phyloP scores from a whole-genome alignment of 345 rosid species.

The Eucalyptus decipiens region DNA sequence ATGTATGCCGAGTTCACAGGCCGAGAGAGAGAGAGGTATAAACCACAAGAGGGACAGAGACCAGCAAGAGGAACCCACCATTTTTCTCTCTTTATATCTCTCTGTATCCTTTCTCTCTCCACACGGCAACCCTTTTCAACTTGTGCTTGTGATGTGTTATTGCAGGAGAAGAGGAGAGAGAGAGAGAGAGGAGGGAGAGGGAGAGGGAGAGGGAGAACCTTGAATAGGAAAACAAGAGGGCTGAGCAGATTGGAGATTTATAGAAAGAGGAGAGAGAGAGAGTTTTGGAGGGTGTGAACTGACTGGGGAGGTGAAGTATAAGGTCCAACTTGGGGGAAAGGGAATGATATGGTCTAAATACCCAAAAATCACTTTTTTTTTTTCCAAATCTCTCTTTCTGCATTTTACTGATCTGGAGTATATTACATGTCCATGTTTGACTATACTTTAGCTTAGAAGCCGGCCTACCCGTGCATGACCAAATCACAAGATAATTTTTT shows the following conservation, averaged over 20 bases:
- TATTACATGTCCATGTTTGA: background rate
- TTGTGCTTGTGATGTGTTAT: background rate
- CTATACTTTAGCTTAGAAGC: background rate
- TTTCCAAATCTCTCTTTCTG: background rate
- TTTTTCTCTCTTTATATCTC: background rate
- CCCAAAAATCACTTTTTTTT: background rate
- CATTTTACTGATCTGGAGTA: background rate
- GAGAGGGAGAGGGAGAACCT: background rate
- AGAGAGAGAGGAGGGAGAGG: background rate
- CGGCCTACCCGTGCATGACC: background rate
- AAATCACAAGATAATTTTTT: background rate
- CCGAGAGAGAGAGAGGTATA: background rate
- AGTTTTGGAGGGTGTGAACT: background rate
- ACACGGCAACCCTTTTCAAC: background rate
- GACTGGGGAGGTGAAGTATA: background rate
- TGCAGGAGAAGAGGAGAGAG: background rate
- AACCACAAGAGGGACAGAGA: background rate
- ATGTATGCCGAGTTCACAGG: background rate
- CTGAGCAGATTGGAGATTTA: background rate
- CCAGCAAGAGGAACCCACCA: conserved; percentile 41
- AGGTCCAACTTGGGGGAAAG: conserved; percentile 16
- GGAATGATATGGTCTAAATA: conserved; percentile 3
- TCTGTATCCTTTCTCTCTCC: background rate
- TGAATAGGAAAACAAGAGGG: background rate
- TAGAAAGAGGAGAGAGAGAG: background rate